phyloP scores from a whole-genome alignment of 2,329 filamentous ascomycete species.

The Apiospora hydei region DNA sequence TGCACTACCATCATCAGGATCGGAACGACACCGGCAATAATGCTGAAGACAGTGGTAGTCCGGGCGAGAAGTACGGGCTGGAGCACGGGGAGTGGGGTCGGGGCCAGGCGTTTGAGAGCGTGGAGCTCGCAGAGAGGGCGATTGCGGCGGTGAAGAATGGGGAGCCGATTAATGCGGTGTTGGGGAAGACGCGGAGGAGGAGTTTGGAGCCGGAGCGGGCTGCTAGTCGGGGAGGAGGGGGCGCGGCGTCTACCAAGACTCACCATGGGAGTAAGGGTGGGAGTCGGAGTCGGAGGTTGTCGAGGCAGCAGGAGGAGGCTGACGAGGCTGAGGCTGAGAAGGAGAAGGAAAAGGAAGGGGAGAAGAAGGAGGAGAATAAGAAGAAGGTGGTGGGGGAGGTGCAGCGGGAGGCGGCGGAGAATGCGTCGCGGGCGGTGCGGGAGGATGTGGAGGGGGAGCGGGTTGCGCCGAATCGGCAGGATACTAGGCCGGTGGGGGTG shows the following conservation, averaged over 20 bases:
- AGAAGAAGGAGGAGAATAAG: neutral
- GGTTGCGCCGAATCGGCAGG: slow-evolving; percentile 10
- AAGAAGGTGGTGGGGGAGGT: slow-evolving; percentile 15
- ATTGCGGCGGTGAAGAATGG: slow-evolving; percentile 55
- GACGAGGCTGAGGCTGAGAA: neutral
- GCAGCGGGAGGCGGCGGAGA: neutral
- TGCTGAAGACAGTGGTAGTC: slow-evolving; percentile 24
- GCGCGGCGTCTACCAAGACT: neutral
- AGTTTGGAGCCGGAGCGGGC: neutral
- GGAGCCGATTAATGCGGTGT: slow-evolving; percentile 46
- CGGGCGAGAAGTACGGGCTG: slow-evolving; percentile 40
- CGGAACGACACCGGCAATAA: slow-evolving; percentile 26
- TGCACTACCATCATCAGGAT: slow-evolving; percentile 14
- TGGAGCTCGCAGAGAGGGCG: slow-evolving; percentile 53
- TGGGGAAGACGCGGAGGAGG: slow-evolving; percentile 32
- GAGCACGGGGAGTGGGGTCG: slow-evolving; percentile 48
- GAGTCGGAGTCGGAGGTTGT: neutral
- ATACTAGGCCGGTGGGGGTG: neutral
- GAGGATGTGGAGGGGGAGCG: slow-evolving; percentile 12
- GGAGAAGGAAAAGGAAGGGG: neutral
- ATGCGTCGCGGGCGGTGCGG: neutral
- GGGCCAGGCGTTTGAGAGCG: slow-evolving; percentile 57
- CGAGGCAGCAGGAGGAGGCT: neutral
- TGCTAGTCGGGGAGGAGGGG: neutral
- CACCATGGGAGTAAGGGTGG: neutral